phyloP scores from a whole-genome alignment of 1,139 yeast genomes.

The Taiozyma sp. region DNA sequence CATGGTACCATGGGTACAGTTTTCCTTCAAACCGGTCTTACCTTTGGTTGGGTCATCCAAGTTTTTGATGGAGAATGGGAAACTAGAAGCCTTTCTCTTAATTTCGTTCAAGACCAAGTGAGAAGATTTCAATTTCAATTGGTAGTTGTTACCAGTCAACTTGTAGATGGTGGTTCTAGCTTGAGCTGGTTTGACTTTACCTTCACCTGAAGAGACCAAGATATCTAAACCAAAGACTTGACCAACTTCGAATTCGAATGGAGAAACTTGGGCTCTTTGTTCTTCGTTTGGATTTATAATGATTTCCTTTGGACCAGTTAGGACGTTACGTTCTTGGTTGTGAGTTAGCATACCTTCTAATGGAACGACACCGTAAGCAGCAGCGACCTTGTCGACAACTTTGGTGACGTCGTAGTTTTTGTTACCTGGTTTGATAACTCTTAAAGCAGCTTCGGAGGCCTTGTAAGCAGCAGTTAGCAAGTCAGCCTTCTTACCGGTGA shows the following conservation, averaged over 20 bases:
- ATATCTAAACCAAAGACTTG: conserved; percentile 79
- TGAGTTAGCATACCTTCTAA: conserved; percentile 77
- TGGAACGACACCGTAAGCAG: conserved; percentile 54
- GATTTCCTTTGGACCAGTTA: conserved; percentile 74
- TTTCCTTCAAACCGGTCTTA: conserved; percentile 73
- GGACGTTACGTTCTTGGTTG: conserved; percentile 61
- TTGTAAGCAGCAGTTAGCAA: conserved; percentile 69
- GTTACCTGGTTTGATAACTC: conserved; percentile 62
- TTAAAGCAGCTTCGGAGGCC: conserved; percentile 75
- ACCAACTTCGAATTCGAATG: conserved; percentile 64
- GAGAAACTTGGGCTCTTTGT: conserved; percentile 59
- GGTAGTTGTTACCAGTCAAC: conserved; percentile 63
- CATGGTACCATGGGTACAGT: conserved; percentile 62
- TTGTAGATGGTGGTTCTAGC: conserved; percentile 68
- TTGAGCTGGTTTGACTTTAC: conserved; percentile 59
- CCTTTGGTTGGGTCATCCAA: conserved; percentile 68
- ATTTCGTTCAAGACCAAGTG: conserved; percentile 64
- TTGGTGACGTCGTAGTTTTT: conserved; percentile 77
- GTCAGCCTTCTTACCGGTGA: conserved; percentile 59
- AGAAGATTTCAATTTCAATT: conserved; percentile 69
- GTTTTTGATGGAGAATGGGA: conserved; percentile 67
- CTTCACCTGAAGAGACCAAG: conserved; percentile 60
- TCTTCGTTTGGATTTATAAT: conserved; percentile 70
- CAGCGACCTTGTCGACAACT: conserved; percentile 59
- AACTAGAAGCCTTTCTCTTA: conserved; percentile 58